phyloP scores from a whole-genome alignment of 148 eudicot genomes.

The Nepenthes mirabilis region DNA sequence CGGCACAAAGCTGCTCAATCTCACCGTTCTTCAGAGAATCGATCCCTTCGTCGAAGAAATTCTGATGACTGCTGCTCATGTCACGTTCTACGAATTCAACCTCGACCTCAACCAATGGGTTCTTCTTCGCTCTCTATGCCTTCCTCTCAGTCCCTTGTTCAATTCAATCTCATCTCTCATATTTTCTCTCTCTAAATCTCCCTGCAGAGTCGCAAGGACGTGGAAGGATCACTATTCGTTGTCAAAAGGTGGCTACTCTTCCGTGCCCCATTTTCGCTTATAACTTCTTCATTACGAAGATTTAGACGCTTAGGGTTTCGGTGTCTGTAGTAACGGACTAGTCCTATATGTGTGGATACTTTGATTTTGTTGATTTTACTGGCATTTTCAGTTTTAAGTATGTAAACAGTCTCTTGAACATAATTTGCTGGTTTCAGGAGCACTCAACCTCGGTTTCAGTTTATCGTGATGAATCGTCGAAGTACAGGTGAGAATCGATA shows the following conservation, averaged over 20 bases:
- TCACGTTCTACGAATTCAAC: conserved; percentile 83
- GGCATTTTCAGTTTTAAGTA: background rate
- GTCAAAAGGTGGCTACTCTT: conserved; percentile 40
- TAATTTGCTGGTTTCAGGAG: conserved; percentile 31
- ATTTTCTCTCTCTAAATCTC: conserved; percentile 4
- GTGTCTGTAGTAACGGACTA: background rate
- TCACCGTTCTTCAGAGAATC: conserved; percentile 77
- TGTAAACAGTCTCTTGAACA: background rate
- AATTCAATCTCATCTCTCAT: conserved; percentile 3
- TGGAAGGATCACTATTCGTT: conserved; percentile 73
- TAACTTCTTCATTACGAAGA: background rate
- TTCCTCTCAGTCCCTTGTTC: background rate
- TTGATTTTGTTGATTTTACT: background rate
- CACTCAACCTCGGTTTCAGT: conserved; percentile 78
- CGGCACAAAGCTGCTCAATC: conserved; percentile 65
- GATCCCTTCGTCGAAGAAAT: conserved; percentile 83
- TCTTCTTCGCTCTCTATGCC: conserved; percentile 1
- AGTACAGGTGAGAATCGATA: conserved; percentile 40
- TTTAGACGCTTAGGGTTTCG: background rate
- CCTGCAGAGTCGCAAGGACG: conserved; percentile 80
- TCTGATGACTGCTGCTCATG: conserved; percentile 89
- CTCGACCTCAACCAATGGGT: conserved; percentile 91
- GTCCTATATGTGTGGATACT: too few relatives aligned
- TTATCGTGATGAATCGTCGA: conserved; percentile 82
- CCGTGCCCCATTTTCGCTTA: background rate